Conservation (phyloP, 2,329 filamentous ascomycete species). For the Fusarium staphyleae region DNA sequence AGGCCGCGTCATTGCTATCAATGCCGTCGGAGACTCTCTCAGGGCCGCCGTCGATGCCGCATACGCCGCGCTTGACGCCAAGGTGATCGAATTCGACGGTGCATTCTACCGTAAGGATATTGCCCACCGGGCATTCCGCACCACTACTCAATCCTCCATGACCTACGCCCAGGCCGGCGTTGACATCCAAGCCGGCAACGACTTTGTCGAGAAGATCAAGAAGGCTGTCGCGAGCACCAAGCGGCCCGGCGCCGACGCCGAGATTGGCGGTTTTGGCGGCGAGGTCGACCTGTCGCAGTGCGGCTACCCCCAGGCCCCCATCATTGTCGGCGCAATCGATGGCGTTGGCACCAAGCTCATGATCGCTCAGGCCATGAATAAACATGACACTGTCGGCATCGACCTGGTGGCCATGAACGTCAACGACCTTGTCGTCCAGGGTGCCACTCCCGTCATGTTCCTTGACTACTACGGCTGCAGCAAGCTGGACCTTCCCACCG, state of each 20-base stretch:
- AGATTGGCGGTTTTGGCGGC: constrained; percentile 95
- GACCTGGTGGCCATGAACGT: constrained; percentile 99
- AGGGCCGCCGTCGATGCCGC: constrained; percentile 84
- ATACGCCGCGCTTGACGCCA: constrained; percentile 79
- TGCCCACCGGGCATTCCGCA: constrained; percentile 75
- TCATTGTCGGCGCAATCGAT: constrained; percentile 93
- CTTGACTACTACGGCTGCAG: constrained; percentile 98
- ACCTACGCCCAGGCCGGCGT: constrained; percentile 95
- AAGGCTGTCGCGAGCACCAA: constrained; percentile 84
- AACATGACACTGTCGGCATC: constrained; percentile 94
- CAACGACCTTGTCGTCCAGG: constrained; percentile 96
- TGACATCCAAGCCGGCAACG: constrained; percentile 92
- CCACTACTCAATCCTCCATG: constrained; percentile 60
- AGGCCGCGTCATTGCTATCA: constrained; percentile 93
- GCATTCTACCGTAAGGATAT: constrained; percentile 97
- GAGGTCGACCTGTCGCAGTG: constrained; percentile 66
- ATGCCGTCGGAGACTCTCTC: constrained; percentile 74
- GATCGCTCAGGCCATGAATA: constrained; percentile 87
- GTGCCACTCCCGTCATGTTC: constrained; percentile 94
- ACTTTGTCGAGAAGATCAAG: constrained; percentile 92
- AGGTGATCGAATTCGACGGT: constrained; percentile 77
- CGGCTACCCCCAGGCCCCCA: constrained; percentile 76
- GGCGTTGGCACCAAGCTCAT: constrained; percentile 97
- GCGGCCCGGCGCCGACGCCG: constrained; percentile 85
- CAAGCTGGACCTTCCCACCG: constrained; percentile 78